Conservation (phyloP, 2,329 filamentous ascomycete species). For the Amauroascus niger region DNA sequence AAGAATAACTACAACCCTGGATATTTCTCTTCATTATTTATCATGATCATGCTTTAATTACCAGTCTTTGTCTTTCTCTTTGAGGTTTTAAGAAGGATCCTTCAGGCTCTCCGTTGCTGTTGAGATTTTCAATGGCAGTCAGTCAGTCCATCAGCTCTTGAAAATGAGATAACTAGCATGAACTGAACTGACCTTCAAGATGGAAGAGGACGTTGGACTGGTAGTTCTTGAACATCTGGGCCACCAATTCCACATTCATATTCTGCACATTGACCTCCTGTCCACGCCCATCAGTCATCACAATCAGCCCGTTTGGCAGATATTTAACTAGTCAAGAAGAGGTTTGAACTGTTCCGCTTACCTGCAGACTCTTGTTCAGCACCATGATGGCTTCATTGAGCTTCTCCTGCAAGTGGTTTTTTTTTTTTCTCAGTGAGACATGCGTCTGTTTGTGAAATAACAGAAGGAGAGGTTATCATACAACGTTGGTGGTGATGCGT, state of each 20-base stretch:
- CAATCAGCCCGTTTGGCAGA: no score
- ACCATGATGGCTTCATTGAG: conserved; percentile 88
- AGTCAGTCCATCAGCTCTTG: no score
- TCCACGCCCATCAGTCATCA: no score
- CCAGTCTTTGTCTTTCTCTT: background rate
- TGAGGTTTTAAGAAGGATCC: conserved; percentile 12
- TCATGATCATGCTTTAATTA: background rate
- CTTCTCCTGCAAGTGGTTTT: conserved; percentile 74
- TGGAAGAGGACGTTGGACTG: conserved; percentile 97
- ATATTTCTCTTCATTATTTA: background rate
- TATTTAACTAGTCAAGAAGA: background rate
- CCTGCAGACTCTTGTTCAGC: conserved; percentile 85
- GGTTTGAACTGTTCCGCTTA: conserved; percentile 29
- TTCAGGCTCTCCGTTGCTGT: conserved; percentile 14
- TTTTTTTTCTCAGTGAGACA: no score
- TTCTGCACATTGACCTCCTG: conserved; percentile 97
- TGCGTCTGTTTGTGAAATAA: no score
- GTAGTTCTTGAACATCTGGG: conserved; percentile 99
- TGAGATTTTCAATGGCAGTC: background rate
- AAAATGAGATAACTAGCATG: no score
- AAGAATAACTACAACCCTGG: no score
- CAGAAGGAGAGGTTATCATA: no score
- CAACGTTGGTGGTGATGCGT: conserved; percentile 94
- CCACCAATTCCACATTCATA: conserved; percentile 96
- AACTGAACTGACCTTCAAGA: conserved; percentile 77